Base-by-base conservation (phyloP, 495 filamentous ascomycete species). In the Aspergillus haitiensis region DNA sequence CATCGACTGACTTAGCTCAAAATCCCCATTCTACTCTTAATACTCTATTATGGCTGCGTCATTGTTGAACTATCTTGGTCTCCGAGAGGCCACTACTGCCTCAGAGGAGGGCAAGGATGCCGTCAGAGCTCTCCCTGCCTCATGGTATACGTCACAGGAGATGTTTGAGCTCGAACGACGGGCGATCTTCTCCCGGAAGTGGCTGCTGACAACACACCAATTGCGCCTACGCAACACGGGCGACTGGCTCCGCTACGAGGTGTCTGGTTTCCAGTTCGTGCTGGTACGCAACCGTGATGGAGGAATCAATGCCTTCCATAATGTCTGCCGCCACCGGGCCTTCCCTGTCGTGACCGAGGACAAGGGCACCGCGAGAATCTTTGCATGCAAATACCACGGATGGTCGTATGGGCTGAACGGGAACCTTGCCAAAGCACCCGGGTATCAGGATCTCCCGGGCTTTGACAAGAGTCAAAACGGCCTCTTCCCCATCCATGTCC, bases 351-450 rank as follows among this genome's bases (percentile, higher is more conserved):
- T 84, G 8, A 76, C 74, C 10, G 77, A 78, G 40, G 72, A 77
- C 7, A 56, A 67, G 8, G 84, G 84, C 5, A 76, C 71, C 8
- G 67, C 80, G 13, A 72, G 73, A 7, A 78, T 85, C 58, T 77
- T 85, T 55, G 69, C 76, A 33, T 86, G 82, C 69, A 78, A 79
- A 56, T 86, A 85, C 54, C 84, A 86, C 69, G 83, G 83, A 52
- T 86, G 84, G 83, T 79, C 77, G 6, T 86, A 86, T 42, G 79
- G 79, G 2, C 71, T 81, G 35, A 81, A 76, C 51, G 82, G 84
- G n/a, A 81, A 83, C 47, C 72, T 86, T 18, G 78, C 81, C 57
- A 85, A 86, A 61, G 82, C 84, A 0, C 82, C 84, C 0, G 73
- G 77, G 3, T 86, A 81, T 59, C 75, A 85, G 27, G 75, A 76